Evolutionary conservation across 106 monocot species (phyloP), one percentile per base, ranked within the genome.

Genomic region (Posidonia australis): DNA sequence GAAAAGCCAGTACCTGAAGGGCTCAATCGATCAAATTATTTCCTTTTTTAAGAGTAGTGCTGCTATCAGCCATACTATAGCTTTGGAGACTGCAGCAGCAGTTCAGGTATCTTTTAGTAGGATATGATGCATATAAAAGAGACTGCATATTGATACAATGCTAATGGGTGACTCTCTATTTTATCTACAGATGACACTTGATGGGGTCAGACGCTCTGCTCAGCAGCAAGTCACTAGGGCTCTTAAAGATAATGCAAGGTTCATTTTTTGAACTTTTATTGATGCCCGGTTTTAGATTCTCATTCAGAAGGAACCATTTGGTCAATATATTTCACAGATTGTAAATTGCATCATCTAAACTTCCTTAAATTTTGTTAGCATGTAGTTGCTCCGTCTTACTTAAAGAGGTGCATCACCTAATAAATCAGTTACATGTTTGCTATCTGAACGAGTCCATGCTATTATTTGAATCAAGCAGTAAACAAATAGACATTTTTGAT

Each of bases 131-230:
- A 9, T 19, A 26, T 26, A 41, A 46, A n/a, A 24, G n/a, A 26
- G 25, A 16, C 29, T n/a, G 10, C 23, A 16, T 58, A n/a, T 62
- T 17, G 42, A 22, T 1, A 71, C 60, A 10, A 55, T 28, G n/a
- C 57, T 60, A 24, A 46, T 19, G 43, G 24, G 51, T 61, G 27
- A 20, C 72, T 63, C 72, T 62, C 17, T 10, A 41, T 78, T 58
- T 4, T 18, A 63, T 71, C 20, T 78, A 51, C 51, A 98, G 98
- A 85, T 87, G 86, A 98, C 98, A 26, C 74, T 98, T 46, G 91
- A 91, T 81, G 98, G 72, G 67, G 98, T 98, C 52, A 90, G 75
- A 69, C 84, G 91, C 30, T 83, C 87, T 66, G 98, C 98, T 68
- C 98, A 88, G 67, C 70, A 85, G 44, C 84, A 91, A 75, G 80